phyloP scores from a whole-genome alignment of 768 basidiomycete species.

The Boletus speciosus region DNA sequence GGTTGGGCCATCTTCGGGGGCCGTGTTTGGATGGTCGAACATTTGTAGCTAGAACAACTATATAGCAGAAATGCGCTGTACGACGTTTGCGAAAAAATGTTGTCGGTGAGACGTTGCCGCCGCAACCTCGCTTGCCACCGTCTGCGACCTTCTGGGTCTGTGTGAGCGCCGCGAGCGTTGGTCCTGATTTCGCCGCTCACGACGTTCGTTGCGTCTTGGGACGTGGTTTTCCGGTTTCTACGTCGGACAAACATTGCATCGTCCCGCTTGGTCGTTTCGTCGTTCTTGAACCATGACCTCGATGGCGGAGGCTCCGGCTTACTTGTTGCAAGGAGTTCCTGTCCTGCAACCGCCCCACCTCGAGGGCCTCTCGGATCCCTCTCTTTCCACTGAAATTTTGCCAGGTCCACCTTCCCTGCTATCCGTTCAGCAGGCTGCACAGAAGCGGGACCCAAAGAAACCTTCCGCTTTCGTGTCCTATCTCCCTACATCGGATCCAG shows the following conservation, averaged over 20 bases:
- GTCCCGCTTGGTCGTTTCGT: constrained; percentile 21
- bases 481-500: constrained; percentile 80
- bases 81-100: constrained; percentile 22
- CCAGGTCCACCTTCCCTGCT: constrained; percentile 80
- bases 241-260: constrained; percentile 15
- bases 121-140: constrained; percentile 22
- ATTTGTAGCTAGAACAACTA: constrained; percentile 15
- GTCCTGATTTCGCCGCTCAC: constrained; percentile 20
- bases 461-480: constrained; percentile 68
- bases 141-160: constrained; percentile 13
- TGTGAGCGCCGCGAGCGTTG: constrained; percentile 19
- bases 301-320: constrained; percentile 64
- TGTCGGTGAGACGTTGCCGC: constrained; percentile 20
- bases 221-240: constrained; percentile 16
- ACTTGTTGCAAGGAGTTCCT: constrained; percentile 68
- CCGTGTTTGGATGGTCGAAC: background rate
- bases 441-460: constrained; percentile 81
- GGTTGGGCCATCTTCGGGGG: background rate
- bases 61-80: constrained; percentile 8
- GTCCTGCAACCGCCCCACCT: constrained; percentile 76
- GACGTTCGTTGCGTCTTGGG: constrained; percentile 20
- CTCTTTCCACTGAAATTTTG: constrained; percentile 85
- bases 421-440: constrained; percentile 64
- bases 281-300: constrained; percentile 56
- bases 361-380: constrained; percentile 65